Percentiles rank a stretch among this genome's conserved stretches.
These are phyloP conservation scores for Peronospora farinosa DNA, from an alignment of 352 stramenopile species.

Conservation along the genomic window DNA sequence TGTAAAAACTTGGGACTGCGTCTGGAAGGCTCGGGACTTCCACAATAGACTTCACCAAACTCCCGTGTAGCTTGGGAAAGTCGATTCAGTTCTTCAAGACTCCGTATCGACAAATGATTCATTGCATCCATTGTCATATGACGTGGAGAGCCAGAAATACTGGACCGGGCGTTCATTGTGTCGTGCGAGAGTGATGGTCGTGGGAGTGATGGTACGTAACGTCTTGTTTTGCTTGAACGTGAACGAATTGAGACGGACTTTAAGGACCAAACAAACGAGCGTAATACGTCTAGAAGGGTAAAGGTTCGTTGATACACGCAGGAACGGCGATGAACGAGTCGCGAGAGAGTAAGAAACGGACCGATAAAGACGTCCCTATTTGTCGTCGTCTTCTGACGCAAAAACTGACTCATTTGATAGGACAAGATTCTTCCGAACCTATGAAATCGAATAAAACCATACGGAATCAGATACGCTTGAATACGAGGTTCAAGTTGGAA, in stretches of 20 bases:
- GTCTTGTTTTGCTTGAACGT: neutral
- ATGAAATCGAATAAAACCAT: too few relatives aligned
- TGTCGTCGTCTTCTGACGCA: constrained; percentile 8
- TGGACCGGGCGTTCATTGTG: constrained; percentile 14
- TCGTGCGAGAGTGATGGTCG: constrained; percentile 15
- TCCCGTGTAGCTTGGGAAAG: constrained; percentile 67
- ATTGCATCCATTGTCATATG: constrained; percentile 38
- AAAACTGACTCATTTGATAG: constrained; percentile 18
- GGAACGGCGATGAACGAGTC: neutral
- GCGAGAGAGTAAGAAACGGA: constrained; percentile 1
- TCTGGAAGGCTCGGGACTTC: constrained; percentile 27
- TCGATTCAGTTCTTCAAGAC: constrained; percentile 62
- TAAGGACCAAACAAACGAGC: neutral
- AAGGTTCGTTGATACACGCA: constrained; percentile 1
- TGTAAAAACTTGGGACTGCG: constrained; percentile 62
- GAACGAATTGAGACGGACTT: neutral
- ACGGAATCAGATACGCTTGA: too few relatives aligned
- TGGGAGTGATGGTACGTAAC: neutral
- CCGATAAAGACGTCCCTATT: constrained; percentile 4
- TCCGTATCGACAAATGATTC: constrained; percentile 32
- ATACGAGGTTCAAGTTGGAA: too few relatives aligned
- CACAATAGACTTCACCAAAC: constrained; percentile 63
- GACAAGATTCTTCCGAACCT: too few relatives aligned
- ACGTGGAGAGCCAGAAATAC: constrained; percentile 41
- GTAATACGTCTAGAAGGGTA: constrained; percentile 4